Conservation (phyloP, 2,329 filamentous ascomycete genomes). For the Conoideocrella luteorostrata region DNA sequence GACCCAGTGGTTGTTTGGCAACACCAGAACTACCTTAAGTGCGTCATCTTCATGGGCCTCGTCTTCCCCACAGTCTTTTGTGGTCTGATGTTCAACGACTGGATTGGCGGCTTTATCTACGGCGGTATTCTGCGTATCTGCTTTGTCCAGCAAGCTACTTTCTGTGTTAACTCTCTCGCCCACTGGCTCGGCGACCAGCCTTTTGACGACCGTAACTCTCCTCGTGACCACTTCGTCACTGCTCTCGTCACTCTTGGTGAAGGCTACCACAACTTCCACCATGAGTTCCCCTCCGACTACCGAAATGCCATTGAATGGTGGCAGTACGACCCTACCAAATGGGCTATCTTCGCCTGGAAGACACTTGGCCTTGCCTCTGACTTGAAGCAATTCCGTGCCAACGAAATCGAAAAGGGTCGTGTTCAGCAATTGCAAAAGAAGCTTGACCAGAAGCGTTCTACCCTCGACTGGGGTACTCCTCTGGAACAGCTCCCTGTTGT, state of each 20-base stretch:
- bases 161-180: slow-evolving; percentile 86
- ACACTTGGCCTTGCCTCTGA: slow-evolving; percentile 77
- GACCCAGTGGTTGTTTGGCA: slow-evolving; percentile 82
- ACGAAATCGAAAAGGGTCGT: slow-evolving; percentile 89
- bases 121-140: slow-evolving; percentile 80
- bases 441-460: slow-evolving; percentile 77
- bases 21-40: slow-evolving; percentile 80
- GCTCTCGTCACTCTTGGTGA: slow-evolving; percentile 80
- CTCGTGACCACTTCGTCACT: slow-evolving; percentile 81
- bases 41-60: slow-evolving; percentile 70
- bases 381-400: slow-evolving; percentile 83
- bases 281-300: slow-evolving; percentile 91
- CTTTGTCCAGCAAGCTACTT: slow-evolving; percentile 87
- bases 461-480: slow-evolving; percentile 79
- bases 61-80: slow-evolving; percentile 69
- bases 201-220: slow-evolving; percentile 88
- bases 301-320: slow-evolving; percentile 87
- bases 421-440: slow-evolving; percentile 89
- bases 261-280: slow-evolving; percentile 94
- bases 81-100: slow-evolving; percentile 76
- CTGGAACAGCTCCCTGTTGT: slow-evolving; percentile 81
- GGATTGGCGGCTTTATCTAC: slow-evolving; percentile 75
- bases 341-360: slow-evolving; percentile 81
- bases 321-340: slow-evolving; percentile 90
- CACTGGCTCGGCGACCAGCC: slow-evolving; percentile 91